phyloP scores from a whole-genome alignment of 2,329 filamentous ascomycete species.

The Monilinia aucupariae region DNA sequence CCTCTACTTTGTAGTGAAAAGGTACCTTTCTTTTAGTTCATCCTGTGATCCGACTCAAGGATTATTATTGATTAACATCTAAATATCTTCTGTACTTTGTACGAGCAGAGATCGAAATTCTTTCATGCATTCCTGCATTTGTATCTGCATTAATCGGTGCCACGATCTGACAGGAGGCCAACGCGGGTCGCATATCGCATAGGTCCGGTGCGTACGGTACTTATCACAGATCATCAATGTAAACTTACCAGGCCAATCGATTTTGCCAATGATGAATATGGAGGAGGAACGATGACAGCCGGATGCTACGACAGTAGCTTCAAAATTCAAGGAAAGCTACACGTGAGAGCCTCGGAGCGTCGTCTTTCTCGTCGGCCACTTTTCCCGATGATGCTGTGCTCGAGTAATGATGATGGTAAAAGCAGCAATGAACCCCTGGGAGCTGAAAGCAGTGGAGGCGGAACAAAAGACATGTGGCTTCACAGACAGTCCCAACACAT shows the following conservation, averaged over 20 bases:
- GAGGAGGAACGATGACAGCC: background rate
- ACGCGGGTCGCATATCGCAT: too few relatives aligned
- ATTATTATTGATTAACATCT: background rate
- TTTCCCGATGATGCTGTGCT: too few relatives aligned
- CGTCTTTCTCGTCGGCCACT: background rate
- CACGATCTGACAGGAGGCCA: background rate
- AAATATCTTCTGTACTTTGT: too few relatives aligned
- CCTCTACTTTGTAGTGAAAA: too few relatives aligned
- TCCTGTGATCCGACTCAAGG: background rate
- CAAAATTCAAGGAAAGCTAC: background rate
- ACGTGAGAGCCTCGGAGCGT: too few relatives aligned
- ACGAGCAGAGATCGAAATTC: too few relatives aligned
- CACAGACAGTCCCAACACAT: background rate
- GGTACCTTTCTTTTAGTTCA: background rate
- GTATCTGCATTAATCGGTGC: background rate
- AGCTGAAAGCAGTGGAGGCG: background rate
- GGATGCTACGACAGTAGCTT: conserved; percentile 3
- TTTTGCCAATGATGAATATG: background rate
- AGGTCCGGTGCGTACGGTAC: too few relatives aligned
- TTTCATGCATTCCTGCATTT: too few relatives aligned
- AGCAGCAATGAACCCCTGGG: background rate
- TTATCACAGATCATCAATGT: background rate
- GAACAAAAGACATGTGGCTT: background rate
- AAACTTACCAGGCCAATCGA: background rate
- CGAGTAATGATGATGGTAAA: background rate